Conservation (phyloP, 1,284 basidiomycete species). For the Fistulinella cinereoalba region DNA sequence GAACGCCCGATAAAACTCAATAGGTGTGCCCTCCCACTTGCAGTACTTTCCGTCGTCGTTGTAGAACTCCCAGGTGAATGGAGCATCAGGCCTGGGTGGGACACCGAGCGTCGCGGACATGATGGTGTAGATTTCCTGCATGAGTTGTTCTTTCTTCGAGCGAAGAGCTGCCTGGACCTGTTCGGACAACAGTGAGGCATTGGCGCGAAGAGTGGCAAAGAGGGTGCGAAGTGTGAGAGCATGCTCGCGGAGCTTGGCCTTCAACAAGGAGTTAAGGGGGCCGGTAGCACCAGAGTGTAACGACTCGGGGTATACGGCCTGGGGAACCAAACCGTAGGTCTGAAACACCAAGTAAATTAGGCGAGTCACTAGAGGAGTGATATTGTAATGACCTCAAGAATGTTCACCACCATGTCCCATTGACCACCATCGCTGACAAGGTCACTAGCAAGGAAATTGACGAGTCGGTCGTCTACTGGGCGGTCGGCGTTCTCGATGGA, state of each 20-base stretch:
- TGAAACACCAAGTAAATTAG: constrained; percentile 19
- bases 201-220: constrained; percentile 47
- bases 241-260: constrained; percentile 89
- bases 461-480: constrained; percentile 79
- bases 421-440: constrained; percentile 92
- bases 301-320: constrained; percentile 83
- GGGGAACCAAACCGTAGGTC: constrained; percentile 84
- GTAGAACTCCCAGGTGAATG: constrained; percentile 87
- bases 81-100: constrained; percentile 69
- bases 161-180: constrained; percentile 52
- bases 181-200: constrained; percentile 42
- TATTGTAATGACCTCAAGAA: constrained; percentile 54
- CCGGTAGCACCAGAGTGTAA: constrained; percentile 74
- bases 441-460: constrained; percentile 72
- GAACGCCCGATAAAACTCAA: constrained; percentile 74
- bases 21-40: constrained; percentile 77
- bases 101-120: constrained; percentile 85
- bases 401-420: constrained; percentile 93
- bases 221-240: constrained; percentile 77
- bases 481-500: constrained; percentile 81
- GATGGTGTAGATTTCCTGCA: constrained; percentile 85
- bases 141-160: constrained; percentile 80
- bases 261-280: constrained; percentile 77
- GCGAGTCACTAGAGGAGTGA: not conserved
- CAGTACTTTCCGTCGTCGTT: constrained; percentile 77